Conservation (phyloP, 176 grass and related monocot genomes). For the Zea luxurians region DNA sequence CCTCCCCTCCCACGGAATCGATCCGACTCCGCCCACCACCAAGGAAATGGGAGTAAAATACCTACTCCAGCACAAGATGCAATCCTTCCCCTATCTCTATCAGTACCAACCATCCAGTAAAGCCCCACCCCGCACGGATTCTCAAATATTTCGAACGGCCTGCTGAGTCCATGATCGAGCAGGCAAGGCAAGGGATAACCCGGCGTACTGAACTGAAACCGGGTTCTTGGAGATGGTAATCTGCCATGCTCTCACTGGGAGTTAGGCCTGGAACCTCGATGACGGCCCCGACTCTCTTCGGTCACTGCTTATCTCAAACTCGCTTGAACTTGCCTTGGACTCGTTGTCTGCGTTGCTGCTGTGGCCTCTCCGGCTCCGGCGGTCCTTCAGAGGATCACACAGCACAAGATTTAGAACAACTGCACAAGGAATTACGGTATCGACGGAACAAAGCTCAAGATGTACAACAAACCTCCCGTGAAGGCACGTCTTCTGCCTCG, state of each 20-base stretch:
- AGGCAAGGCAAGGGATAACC: neutral
- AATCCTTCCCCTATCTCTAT: constrained; percentile 36
- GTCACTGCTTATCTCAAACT: constrained; percentile 39
- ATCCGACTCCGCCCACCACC: neutral
- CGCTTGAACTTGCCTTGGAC: constrained; percentile 32
- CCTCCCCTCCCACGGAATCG: neutral
- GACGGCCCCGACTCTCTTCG: constrained; percentile 24
- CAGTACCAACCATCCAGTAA: constrained; percentile 11
- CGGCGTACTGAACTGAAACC: neutral
- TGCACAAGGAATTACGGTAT: neutral
- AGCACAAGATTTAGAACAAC: constrained; percentile 4
- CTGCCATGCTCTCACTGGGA: neutral
- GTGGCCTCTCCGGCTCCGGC: constrained; percentile 35
- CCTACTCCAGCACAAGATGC: constrained; percentile 19
- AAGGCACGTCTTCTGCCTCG: constrained; percentile 64
- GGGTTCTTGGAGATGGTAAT: neutral
- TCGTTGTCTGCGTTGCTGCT: constrained; percentile 27
- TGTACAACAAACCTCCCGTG: constrained; percentile 44
- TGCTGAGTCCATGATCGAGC: neutral
- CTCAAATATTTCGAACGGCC: neutral
- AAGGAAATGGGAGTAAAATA: constrained; percentile 23
- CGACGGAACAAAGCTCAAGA: neutral
- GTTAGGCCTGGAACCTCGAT: constrained; percentile 8
- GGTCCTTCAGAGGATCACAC: constrained; percentile 43
- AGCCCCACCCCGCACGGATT: neutral